phyloP scores from a whole-genome alignment of 2,329 filamentous ascomycete genomes.

The Fusarium austroafricanum region DNA sequence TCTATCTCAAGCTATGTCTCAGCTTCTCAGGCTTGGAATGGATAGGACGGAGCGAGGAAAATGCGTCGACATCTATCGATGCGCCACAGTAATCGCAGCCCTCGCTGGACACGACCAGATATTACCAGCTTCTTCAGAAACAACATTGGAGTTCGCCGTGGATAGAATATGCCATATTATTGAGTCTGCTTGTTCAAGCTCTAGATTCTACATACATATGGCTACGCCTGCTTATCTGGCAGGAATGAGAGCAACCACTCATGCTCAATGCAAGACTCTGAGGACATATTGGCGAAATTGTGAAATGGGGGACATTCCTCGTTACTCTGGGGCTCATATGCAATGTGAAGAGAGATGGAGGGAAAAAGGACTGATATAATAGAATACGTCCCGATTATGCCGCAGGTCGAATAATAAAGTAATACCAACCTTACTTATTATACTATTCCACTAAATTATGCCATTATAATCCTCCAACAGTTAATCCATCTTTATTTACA shows the following conservation, averaged over 20 bases:
- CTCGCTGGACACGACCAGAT: constrained; percentile 15
- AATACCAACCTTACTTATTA: too few species aligned
- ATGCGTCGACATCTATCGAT: constrained; percentile 50
- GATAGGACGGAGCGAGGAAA: constrained; percentile 36
- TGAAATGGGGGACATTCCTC: constrained; percentile 51
- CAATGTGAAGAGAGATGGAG: constrained; percentile 52
- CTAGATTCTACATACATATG: constrained; percentile 55
- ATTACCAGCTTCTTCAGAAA: not conserved
- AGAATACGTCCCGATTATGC: too few species aligned
- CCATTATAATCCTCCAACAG: too few species aligned
- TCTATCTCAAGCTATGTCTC: constrained; percentile 44
- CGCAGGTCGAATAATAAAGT: too few species aligned
- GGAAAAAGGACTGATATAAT: constrained; percentile 35
- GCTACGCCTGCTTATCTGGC: constrained; percentile 53
- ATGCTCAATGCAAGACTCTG: constrained; percentile 50
- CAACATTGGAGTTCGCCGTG: constrained; percentile 48
- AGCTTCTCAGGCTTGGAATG: constrained; percentile 38
- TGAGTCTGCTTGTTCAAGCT: constrained; percentile 47
- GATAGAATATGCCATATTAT: constrained; percentile 52
- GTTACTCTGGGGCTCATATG: constrained; percentile 47
- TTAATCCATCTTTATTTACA: too few species aligned
- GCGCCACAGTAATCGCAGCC: constrained; percentile 51
- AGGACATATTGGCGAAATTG: constrained; percentile 55
- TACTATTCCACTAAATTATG: too few species aligned
- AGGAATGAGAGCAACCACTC: constrained; percentile 50